Conservation (phyloP, 2,329 filamentous ascomycete genomes). For the Fusarium armeniacum region DNA sequence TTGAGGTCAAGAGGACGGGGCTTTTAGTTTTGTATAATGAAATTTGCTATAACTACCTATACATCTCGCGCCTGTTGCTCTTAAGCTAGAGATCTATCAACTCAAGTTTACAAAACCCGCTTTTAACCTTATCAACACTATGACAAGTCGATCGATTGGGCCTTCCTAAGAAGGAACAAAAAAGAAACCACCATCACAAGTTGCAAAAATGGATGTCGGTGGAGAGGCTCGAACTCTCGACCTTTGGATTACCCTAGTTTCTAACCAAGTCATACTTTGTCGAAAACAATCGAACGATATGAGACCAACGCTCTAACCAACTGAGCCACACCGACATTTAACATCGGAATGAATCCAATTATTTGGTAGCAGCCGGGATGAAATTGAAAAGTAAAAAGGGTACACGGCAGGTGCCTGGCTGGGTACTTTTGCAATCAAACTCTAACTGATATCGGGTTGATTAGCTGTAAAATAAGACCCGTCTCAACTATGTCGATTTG, state of each 20-base stretch:
- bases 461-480: too few species aligned
- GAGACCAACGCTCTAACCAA: constrained; percentile 48
- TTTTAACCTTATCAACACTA: background rate
- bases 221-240: constrained; percentile 48
- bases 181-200: background rate
- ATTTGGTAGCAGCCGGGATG: background rate
- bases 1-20: background rate
- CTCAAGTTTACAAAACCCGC: background rate
- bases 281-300: constrained; percentile 14
- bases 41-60: background rate
- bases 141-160: background rate
- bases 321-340: constrained; percentile 42
- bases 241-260: constrained; percentile 45
- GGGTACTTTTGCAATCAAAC: background rate
- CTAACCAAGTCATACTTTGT: constrained; percentile 29
- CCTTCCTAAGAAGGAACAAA: constrained; percentile 2
- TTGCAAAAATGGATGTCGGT: constrained; percentile 33
- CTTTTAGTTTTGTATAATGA: background rate
- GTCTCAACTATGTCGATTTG: too few species aligned
- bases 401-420: background rate
- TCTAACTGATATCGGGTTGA: background rate
- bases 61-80: background rate
- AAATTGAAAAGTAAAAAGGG: background rate
- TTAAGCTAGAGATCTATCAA: background rate
- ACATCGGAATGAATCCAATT: background rate